Evolutionary conservation across 2,329 filamentous ascomycete species (phyloP).

Genomic region (Erysiphe pulchra): DNA sequence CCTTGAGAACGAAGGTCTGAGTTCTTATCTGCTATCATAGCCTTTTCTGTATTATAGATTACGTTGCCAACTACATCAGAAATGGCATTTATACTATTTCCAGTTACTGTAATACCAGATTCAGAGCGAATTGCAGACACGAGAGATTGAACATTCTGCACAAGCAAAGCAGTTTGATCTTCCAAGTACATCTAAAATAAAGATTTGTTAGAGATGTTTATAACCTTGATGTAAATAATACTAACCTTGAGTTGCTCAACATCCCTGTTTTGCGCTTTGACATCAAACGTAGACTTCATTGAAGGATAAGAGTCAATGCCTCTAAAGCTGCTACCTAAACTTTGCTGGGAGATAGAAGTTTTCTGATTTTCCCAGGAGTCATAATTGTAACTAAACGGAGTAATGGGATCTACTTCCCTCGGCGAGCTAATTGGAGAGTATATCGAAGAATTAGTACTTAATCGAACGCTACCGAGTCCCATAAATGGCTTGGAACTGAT

Average conservation of each 20-base stretch:
- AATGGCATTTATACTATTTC: slow-evolving; percentile 45
- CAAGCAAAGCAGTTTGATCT: slow-evolving; percentile 54
- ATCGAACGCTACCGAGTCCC: slow-evolving; percentile 26
- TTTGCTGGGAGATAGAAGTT: not conserved
- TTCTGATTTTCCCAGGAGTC: slow-evolving; percentile 7
- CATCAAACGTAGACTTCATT: slow-evolving; percentile 17
- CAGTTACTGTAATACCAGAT: slow-evolving; percentile 35
- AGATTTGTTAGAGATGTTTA: not conserved
- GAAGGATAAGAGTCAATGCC: slow-evolving; percentile 9
- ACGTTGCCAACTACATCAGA: slow-evolving; percentile 45
- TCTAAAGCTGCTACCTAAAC: slow-evolving; percentile 8
- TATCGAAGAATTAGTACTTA: slow-evolving; percentile 43
- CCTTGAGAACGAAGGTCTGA: slow-evolving; percentile 24
- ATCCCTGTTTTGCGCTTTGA: slow-evolving; percentile 19
- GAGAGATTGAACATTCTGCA: slow-evolving; percentile 60
- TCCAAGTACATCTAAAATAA: slow-evolving; percentile 42
- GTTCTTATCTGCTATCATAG: slow-evolving; percentile 24
- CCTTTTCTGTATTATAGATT: slow-evolving; percentile 34
- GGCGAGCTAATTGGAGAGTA: slow-evolving; percentile 53
- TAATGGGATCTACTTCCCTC: slow-evolving; percentile 22
- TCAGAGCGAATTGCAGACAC: slow-evolving; percentile 46
- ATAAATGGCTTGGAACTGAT: slow-evolving; percentile 24
- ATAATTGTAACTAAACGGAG: slow-evolving; percentile 12
- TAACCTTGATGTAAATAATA: not conserved
- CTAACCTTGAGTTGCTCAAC: slow-evolving; percentile 34